These are phyloP conservation scores for Clitocybe nebularis DNA, from an alignment of 1,284 basidiomycete species.

Conservation along the genomic window DNA sequence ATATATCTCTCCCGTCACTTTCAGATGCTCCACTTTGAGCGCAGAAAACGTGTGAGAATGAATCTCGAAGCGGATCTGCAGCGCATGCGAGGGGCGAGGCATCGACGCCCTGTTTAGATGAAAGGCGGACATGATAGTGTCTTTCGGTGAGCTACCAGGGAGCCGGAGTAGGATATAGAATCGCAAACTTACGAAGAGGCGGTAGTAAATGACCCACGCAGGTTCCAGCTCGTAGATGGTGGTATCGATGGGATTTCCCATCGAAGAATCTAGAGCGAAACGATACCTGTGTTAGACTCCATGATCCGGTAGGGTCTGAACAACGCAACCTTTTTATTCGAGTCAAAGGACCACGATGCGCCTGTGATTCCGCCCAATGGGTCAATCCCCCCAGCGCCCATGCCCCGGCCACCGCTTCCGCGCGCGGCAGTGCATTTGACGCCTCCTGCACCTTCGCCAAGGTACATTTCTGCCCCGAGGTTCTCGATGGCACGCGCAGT, in stretches of 20 bases:
- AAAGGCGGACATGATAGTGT: background rate
- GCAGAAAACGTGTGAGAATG: conserved; percentile 74
- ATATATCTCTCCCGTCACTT: conserved; percentile 76
- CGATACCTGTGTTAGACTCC: conserved; percentile 7
- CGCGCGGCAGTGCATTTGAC: conserved; percentile 62
- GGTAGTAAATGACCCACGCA: conserved; percentile 77
- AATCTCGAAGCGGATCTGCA: conserved; percentile 71
- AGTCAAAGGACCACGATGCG: conserved; percentile 76
- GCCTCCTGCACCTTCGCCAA: conserved; percentile 69
- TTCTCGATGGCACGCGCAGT: conserved; percentile 67
- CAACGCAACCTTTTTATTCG: conserved; percentile 52
- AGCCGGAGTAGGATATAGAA: background rate
- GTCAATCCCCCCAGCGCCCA: conserved; percentile 28
- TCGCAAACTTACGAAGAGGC: conserved; percentile 37
- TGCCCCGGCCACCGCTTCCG: conserved; percentile 53
- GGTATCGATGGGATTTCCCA: conserved; percentile 76
- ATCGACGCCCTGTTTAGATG: conserved; percentile 22
- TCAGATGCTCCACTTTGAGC: conserved; percentile 82
- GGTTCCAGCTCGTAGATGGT: conserved; percentile 64
- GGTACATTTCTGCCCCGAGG: conserved; percentile 64
- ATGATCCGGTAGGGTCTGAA: too few relatives aligned
- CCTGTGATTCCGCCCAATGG: conserved; percentile 26
- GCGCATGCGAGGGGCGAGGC: conserved; percentile 61
- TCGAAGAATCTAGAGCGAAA: conserved; percentile 46
- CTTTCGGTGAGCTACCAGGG: background rate